Evolutionary conservation across 2,329 filamentous ascomycete species (phyloP).

Genomic region (Ophiostoma sp.): DNA sequence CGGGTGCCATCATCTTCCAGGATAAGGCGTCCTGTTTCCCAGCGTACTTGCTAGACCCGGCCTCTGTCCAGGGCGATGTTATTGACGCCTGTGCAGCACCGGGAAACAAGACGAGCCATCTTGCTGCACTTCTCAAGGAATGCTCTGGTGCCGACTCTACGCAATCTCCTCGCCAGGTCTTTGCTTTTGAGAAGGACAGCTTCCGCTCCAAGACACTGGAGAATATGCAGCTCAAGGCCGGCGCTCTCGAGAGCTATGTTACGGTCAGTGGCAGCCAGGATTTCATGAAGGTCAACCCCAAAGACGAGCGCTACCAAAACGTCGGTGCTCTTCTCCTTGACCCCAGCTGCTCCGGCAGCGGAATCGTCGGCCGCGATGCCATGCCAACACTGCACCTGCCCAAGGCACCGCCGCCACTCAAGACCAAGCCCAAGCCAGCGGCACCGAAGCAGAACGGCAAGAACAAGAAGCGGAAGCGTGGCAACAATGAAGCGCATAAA

Average conservation of each 20-base stretch:
- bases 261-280: conserved; percentile 54
- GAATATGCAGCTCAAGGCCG: conserved; percentile 78
- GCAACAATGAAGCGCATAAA: no score
- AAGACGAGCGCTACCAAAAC: conserved; percentile 53
- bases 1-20: conserved; percentile 80
- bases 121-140: conserved; percentile 65
- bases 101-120: conserved; percentile 94
- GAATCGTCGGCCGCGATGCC: conserved; percentile 84
- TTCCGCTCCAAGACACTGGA: conserved; percentile 67
- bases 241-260: conserved; percentile 42
- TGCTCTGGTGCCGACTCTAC: conserved; percentile 17
- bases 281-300: conserved; percentile 71
- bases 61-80: conserved; percentile 54
- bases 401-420: conserved; percentile 30
- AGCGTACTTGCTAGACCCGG: conserved; percentile 74
- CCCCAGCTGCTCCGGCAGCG: conserved; percentile 91
- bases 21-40: conserved; percentile 98
- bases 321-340: conserved; percentile 83
- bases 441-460: conserved; percentile 22
- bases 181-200: conserved; percentile 74
- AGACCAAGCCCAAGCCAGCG: not conserved
- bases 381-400: conserved; percentile 62
- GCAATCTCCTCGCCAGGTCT: conserved; percentile 43
- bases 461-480: conserved; percentile 45
- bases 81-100: conserved; percentile 94